Conservation (phyloP, 2,329 filamentous ascomycete species). For the Epichloe typhina region DNA sequence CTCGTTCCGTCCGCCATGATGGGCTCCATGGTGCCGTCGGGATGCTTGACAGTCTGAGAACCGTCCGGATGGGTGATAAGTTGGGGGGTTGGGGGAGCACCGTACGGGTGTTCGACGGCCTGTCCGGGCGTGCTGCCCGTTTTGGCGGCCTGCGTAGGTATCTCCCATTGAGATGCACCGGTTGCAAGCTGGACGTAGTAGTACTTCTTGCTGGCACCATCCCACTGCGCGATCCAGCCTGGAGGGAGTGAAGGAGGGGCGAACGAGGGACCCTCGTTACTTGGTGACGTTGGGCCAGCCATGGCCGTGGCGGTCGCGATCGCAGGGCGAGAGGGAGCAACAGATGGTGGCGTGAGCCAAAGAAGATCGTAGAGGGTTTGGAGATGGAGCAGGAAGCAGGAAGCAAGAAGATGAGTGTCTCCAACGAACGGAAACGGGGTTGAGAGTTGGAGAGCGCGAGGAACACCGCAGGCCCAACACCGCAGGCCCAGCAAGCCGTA, state of each 20-base stretch:
- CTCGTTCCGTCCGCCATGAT: slow-evolving; percentile 39
- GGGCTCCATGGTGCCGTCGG: slow-evolving; percentile 49
- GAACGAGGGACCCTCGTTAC: slow-evolving; percentile 45
- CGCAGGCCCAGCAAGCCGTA: not conserved
- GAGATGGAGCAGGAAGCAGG: not conserved
- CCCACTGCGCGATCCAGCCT: slow-evolving; percentile 61
- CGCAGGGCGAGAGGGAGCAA: not conserved
- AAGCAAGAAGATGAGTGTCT: not conserved
- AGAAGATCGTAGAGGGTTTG: not conserved
- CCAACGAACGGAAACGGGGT: not conserved
- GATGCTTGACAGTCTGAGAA: slow-evolving; percentile 45
- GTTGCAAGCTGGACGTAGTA: slow-evolving; percentile 63
- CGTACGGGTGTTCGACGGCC: slow-evolving; percentile 48
- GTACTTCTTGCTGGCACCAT: slow-evolving; percentile 49
- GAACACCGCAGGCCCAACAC: too few relatives aligned
- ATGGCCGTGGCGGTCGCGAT: slow-evolving; percentile 20
- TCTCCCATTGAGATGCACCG: slow-evolving; percentile 62
- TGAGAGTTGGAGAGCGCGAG: slow-evolving; percentile 1
- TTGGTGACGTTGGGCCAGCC: slow-evolving; percentile 45
- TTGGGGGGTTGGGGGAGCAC: slow-evolving; percentile 35
- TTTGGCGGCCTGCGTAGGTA: slow-evolving; percentile 50
- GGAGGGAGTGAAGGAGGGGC: slow-evolving; percentile 47
- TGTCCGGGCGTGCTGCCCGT: slow-evolving; percentile 46
- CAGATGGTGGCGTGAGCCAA: not conserved
- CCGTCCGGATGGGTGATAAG: slow-evolving; percentile 51